Evolutionary conservation across 441 rosid genomes (phyloP).

Genomic region (Pelargonium australe): DNA sequence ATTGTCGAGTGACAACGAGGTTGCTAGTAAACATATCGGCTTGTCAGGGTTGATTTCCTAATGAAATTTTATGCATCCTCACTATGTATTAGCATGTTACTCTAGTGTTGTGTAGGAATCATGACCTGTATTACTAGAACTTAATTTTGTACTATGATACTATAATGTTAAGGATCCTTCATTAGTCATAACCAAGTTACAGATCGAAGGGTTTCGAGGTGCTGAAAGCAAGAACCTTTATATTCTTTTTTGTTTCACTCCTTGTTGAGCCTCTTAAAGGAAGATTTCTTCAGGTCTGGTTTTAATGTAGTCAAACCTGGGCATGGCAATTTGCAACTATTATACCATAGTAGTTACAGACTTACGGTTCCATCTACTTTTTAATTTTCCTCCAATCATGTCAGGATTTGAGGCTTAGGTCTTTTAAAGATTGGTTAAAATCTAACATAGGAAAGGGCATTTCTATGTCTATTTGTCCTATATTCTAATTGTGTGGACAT

Average conservation of each 20-base stretch:
- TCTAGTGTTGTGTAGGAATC: neutral
- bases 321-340: neutral
- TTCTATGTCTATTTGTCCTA: neutral
- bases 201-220: neutral
- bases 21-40: too few relatives aligned
- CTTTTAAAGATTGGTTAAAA: neutral
- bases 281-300: neutral
- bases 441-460: neutral
- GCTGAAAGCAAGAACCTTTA: neutral
- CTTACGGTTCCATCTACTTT: neutral
- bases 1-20: too few relatives aligned
- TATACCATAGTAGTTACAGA: neutral
- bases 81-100: too few relatives aligned
- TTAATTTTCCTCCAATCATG: neutral
- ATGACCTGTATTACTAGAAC: neutral
- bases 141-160: neutral
- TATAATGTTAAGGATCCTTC: neutral
- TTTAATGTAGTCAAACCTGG: neutral
- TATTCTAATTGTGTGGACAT: neutral
- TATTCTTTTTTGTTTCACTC: neutral
- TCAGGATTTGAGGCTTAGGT: neutral
- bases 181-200: neutral
- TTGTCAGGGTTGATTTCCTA: too few relatives aligned
- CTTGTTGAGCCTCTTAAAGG: neutral
- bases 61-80: too few relatives aligned